Evolutionary conservation across 2,329 filamentous ascomycete genomes (phyloP).

Genomic region (Magnaporthiopsis incrustans): DNA sequence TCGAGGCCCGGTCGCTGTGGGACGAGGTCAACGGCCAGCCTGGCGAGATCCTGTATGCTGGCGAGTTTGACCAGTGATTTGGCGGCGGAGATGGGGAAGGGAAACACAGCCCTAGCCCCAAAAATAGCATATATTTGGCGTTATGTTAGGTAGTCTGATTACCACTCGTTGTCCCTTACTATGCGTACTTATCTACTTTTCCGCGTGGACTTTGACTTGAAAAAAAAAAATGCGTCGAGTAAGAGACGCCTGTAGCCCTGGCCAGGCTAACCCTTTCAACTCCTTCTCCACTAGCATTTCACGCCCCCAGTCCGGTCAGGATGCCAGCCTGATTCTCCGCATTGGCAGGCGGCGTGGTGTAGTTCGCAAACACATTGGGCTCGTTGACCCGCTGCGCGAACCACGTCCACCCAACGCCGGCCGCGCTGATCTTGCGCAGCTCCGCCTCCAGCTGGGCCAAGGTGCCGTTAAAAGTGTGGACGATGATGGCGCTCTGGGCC

Average conservation of each 20-base stretch:
- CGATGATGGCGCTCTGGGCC: slow-evolving; percentile 5
- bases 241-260: no score
- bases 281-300: no score
- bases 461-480: slow-evolving; percentile 3
- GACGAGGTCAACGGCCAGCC: slow-evolving; percentile 33
- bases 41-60: slow-evolving; percentile 36
- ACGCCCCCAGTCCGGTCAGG: not conserved
- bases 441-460: not conserved
- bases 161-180: no score
- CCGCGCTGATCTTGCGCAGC: slow-evolving; percentile 2
- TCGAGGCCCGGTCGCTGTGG: slow-evolving; percentile 36
- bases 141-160: no score
- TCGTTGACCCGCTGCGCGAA: not conserved
- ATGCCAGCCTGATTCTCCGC: slow-evolving; percentile 2
- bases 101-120: no score
- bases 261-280: no score
- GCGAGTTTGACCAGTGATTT: slow-evolving; percentile 25
- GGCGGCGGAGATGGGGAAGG: no score
- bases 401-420: slow-evolving; percentile 1
- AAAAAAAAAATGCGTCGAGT: no score
- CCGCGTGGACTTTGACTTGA: no score
- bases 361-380: not conserved
- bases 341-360: slow-evolving; percentile 1
- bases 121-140: no score
- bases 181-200: no score